These are phyloP conservation scores for Ophiostoma sp. DNA, from an alignment of 2,329 filamentous ascomycete genomes.

Conservation along the genomic window DNA sequence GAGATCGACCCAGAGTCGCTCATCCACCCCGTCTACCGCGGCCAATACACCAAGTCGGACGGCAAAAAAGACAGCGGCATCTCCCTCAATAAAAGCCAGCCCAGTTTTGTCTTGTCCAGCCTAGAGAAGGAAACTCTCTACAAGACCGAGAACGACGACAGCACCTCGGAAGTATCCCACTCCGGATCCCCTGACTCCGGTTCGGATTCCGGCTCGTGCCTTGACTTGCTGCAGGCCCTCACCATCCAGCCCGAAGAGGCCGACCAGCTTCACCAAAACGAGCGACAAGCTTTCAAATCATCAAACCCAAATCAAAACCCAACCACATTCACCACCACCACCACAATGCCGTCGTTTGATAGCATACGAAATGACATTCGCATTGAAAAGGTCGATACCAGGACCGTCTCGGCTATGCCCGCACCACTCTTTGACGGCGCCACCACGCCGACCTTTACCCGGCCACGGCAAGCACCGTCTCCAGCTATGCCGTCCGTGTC, in stretches of 20 bases:
- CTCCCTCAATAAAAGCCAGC: conserved; percentile 15
- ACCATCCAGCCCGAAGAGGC: conserved; percentile 28
- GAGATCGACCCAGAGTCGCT: conserved; percentile 1
- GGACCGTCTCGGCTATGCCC: background rate
- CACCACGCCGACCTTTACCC: conserved; percentile 24
- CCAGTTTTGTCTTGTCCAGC: background rate
- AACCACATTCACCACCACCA: background rate
- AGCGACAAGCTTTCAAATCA: background rate
- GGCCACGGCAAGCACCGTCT: conserved; percentile 21
- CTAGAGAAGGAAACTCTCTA: background rate
- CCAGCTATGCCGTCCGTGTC: background rate
- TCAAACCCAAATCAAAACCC: background rate
- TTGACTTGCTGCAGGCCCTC: conserved; percentile 33
- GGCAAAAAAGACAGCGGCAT: conserved; percentile 26
- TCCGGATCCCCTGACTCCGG: conserved; percentile 25
- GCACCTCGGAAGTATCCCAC: conserved; percentile 1
- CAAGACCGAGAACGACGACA: background rate
- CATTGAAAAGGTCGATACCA: background rate
- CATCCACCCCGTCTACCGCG: conserved; percentile 14
- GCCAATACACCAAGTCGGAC: conserved; percentile 13
- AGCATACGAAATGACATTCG: background rate
- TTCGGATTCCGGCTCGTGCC: conserved; percentile 25
- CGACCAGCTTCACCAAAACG: conserved; percentile 12
- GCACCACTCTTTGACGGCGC: background rate
- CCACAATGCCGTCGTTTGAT: background rate